Conservation (phyloP, 345 rosid species). For the Brassica rapa region DNA sequence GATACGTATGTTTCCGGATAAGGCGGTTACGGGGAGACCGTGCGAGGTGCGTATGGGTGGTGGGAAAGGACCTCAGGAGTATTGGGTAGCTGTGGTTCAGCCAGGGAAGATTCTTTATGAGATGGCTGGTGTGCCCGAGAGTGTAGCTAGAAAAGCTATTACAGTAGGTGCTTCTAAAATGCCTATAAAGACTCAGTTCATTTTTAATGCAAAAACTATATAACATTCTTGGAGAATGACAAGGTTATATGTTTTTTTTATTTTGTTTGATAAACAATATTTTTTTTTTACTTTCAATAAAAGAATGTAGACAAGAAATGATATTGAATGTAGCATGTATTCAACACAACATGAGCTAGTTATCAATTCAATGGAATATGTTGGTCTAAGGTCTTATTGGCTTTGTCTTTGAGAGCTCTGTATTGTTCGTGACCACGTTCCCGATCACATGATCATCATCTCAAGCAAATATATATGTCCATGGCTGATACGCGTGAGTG, state of each 20-base stretch:
- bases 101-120: background rate
- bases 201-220: background rate
- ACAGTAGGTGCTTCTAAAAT: background rate
- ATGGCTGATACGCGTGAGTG: background rate
- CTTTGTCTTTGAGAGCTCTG: slow-evolving; percentile 26
- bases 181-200: background rate
- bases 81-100: slow-evolving; percentile 3
- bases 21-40: background rate
- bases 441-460: background rate
- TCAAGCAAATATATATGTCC: background rate
- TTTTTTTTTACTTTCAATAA: background rate
- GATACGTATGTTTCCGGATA: background rate
- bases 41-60: slow-evolving; percentile 4
- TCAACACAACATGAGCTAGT: background rate
- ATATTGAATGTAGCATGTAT: background rate
- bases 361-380: background rate
- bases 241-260: background rate
- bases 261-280: background rate
- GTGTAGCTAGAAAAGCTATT: background rate
- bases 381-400: slow-evolving; percentile 17
- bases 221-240: background rate
- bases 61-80: slow-evolving; percentile 3
- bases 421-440: too few species aligned
- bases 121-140: background rate
- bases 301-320: background rate